Conservation (phyloP, 2,329 filamentous ascomycete genomes). For the Cladophialophora immunda region DNA sequence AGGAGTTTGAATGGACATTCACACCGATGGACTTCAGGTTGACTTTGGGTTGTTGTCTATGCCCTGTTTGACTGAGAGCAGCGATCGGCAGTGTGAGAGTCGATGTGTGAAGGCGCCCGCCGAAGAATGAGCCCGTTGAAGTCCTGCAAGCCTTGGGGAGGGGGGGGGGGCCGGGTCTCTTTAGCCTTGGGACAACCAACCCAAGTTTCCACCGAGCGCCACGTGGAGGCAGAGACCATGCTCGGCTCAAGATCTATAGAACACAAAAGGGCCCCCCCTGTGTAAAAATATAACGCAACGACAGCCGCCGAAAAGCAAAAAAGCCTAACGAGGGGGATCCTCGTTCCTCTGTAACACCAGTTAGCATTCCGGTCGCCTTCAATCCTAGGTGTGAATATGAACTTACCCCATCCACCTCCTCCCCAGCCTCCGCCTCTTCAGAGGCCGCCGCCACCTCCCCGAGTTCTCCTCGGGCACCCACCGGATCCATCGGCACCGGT, state of each 20-base stretch:
- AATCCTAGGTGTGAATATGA: not conserved
- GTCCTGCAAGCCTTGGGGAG: not conserved
- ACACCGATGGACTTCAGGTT: not conserved
- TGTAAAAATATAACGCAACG: not conserved
- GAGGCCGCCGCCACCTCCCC: not conserved
- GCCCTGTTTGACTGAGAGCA: not conserved
- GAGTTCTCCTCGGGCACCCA: not conserved
- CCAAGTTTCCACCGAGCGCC: constrained; percentile 11
- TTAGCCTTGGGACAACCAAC: not conserved
- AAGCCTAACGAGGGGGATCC: no score
- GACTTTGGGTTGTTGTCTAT: not conserved
- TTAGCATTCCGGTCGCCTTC: not conserved
- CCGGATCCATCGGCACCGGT: not conserved
- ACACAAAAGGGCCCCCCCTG: not conserved
- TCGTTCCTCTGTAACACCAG: not conserved
- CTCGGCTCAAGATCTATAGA: not conserved
- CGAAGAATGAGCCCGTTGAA: not conserved
- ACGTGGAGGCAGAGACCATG: constrained; percentile 1
- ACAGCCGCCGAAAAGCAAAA: not conserved
- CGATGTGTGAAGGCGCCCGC: not conserved
- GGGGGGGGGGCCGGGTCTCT: not conserved
- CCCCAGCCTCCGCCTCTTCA: not conserved
- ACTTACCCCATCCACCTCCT: not conserved
- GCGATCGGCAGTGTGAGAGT: not conserved
- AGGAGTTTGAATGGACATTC: not conserved